Percentiles rank a stretch among this genome's conserved stretches.
phyloP scores from a whole-genome alignment of 2,329 filamentous ascomycete genomes.

The Lachnellula occidentalis region DNA sequence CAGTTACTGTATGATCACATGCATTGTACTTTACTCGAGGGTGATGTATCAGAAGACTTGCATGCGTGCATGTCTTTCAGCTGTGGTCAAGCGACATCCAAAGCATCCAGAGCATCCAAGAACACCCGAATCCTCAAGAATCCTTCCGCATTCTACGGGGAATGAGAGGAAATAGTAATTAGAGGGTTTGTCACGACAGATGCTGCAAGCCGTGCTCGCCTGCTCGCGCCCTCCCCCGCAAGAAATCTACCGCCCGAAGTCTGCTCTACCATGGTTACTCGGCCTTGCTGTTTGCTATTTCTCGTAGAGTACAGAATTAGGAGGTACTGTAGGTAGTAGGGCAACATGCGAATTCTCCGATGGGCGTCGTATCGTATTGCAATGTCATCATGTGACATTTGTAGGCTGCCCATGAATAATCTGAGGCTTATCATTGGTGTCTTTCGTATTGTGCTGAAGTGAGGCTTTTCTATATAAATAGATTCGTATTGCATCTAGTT shows the following conservation, averaged over 20 bases:
- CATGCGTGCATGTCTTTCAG: slow-evolving; percentile 1
- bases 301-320: background rate
- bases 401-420: background rate
- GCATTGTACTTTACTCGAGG: background rate
- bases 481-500: too few species aligned
- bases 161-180: too few species aligned
- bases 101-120: too few species aligned
- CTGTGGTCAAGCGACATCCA: slow-evolving; percentile 5
- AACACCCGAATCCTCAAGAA: too few species aligned
- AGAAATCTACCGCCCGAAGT: background rate
- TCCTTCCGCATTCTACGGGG: too few species aligned
- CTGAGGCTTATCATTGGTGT: background rate
- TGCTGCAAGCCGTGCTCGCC: background rate
- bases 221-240: background rate
- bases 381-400: background rate
- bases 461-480: too few species aligned
- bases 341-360: background rate
- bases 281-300: background rate
- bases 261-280: background rate
- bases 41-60: slow-evolving; percentile 9
- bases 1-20: slow-evolving; percentile 3
- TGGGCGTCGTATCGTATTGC: background rate
- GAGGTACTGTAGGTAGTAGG: background rate
- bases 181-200: background rate
- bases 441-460: too few species aligned